These are phyloP conservation scores for Stephania yunnanensis DNA, from an alignment of 164 flowering plant species.

Conservation along the genomic window DNA sequence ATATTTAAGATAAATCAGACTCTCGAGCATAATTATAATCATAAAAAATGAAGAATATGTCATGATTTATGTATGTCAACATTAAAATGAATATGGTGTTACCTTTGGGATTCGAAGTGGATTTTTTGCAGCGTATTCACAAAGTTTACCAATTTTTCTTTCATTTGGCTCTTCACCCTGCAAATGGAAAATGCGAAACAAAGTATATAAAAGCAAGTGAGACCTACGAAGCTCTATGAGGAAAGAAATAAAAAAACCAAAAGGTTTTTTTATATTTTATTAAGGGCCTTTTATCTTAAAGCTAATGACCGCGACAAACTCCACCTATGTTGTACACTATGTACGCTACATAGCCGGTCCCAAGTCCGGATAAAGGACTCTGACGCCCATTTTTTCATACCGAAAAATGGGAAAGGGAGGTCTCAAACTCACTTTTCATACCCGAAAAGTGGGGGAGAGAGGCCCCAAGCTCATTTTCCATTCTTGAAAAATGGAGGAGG, in stretches of 20 bases:
- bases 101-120: constrained; percentile 97
- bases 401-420: too few relatives aligned
- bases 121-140: constrained; percentile 93
- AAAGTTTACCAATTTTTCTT: constrained; percentile 79
- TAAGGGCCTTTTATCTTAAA: too few relatives aligned
- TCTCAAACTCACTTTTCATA: too few relatives aligned
- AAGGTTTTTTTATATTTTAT: neutral
- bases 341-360: too few relatives aligned
- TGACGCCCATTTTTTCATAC: too few relatives aligned
- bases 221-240: neutral
- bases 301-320: neutral
- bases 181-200: constrained; percentile 10
- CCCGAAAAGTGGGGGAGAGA: too few relatives aligned
- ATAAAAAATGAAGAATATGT: neutral
- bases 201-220: neutral
- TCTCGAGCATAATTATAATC: neutral
- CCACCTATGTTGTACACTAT: too few relatives aligned
- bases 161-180: constrained; percentile 95
- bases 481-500: too few relatives aligned
- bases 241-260: neutral
- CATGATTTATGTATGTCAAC: neutral
- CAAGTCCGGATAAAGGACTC: too few relatives aligned
- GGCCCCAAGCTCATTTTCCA: too few relatives aligned
- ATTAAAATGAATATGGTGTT: constrained; percentile 8
- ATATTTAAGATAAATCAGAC: neutral